phyloP scores from a whole-genome alignment of 2,329 filamentous ascomycete genomes.

The Cadophora luteo-olivacea region DNA sequence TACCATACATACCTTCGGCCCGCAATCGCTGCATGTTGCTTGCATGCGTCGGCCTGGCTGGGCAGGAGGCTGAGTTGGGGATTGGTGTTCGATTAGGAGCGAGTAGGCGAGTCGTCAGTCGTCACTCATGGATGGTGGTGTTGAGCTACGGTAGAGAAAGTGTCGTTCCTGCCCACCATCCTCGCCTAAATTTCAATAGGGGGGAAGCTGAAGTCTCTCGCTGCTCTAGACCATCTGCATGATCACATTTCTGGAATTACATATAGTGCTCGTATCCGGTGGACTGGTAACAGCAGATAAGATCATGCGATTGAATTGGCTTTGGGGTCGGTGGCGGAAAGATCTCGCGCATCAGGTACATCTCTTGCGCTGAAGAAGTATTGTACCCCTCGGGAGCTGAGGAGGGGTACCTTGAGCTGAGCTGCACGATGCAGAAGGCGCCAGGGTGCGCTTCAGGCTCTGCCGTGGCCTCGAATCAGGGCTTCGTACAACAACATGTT shows the following conservation, averaged over 20 bases:
- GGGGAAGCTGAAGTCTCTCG: slow-evolving; percentile 17
- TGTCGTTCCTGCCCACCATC: not conserved
- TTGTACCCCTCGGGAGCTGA: slow-evolving; percentile 19
- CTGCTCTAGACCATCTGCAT: slow-evolving; percentile 13
- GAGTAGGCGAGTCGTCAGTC: not conserved
- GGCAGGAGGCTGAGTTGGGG: slow-evolving; percentile 4
- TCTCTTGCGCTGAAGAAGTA: slow-evolving; percentile 9
- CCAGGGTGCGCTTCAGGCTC: slow-evolving; percentile 15
- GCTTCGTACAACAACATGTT: not conserved
- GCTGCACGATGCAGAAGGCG: not conserved
- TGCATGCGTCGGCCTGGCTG: slow-evolving; percentile 9
- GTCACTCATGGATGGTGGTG: not conserved
- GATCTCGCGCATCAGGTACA: slow-evolving; percentile 13
- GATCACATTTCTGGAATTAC: not conserved
- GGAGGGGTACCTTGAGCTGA: slow-evolving; percentile 19
- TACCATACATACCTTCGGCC: slow-evolving; percentile 22
- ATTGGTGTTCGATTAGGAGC: slow-evolving; percentile 7
- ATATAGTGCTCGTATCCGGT: slow-evolving; percentile 20
- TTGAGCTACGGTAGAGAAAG: not conserved
- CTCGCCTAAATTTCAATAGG: slow-evolving; percentile 12
- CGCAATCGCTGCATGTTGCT: slow-evolving; percentile 9
- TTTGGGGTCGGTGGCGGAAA: slow-evolving; percentile 19
- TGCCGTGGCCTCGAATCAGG: slow-evolving; percentile 21
- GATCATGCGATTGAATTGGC: slow-evolving; percentile 21
- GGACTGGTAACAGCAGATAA: slow-evolving; percentile 19